phyloP scores from a whole-genome alignment of 768 basidiomycete species.

The Lactifluus pinguis region DNA sequence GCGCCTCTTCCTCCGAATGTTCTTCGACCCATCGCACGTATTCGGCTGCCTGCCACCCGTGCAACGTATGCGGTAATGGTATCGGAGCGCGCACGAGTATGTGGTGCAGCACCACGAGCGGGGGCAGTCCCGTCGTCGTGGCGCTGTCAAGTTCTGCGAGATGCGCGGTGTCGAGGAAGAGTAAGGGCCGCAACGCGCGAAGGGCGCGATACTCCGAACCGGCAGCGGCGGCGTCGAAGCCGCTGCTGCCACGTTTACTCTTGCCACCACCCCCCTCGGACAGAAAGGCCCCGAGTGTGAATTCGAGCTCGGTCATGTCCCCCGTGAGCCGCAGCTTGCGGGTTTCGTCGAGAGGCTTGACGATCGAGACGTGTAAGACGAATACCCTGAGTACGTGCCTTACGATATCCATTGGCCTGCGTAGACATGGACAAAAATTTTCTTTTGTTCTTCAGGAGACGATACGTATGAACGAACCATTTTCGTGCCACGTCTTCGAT shows the following conservation, averaged over 20 bases:
- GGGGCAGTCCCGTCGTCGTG: constrained; percentile 69
- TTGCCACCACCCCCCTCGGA: constrained; percentile 34
- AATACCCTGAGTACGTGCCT: constrained; percentile 79
- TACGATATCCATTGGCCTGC: constrained; percentile 40
- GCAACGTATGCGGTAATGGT: constrained; percentile 77
- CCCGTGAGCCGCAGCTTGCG: constrained; percentile 92
- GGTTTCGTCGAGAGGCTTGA: constrained; percentile 80
- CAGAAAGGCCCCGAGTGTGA: constrained; percentile 76
- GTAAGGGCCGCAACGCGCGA: constrained; percentile 77
- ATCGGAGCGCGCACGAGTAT: constrained; percentile 84
- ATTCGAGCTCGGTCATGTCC: constrained; percentile 96
- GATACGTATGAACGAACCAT: constrained; percentile 48
- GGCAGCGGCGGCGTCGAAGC: constrained; percentile 60
- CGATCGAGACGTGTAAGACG: constrained; percentile 90
- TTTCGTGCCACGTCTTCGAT: constrained; percentile 62
- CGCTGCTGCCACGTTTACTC: constrained; percentile 46
- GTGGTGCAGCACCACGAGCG: constrained; percentile 84
- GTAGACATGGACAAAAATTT: background rate
- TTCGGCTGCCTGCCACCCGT: constrained; percentile 93
- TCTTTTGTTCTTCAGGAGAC: background rate
- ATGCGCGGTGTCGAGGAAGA: constrained; percentile 77
- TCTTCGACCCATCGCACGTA: constrained; percentile 96
- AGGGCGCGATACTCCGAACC: constrained; percentile 84
- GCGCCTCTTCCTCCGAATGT: constrained; percentile 72
- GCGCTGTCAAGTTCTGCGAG: constrained; percentile 45